Conservation (phyloP, 306 rosid species). For the Spatholobus suberectus region DNA sequence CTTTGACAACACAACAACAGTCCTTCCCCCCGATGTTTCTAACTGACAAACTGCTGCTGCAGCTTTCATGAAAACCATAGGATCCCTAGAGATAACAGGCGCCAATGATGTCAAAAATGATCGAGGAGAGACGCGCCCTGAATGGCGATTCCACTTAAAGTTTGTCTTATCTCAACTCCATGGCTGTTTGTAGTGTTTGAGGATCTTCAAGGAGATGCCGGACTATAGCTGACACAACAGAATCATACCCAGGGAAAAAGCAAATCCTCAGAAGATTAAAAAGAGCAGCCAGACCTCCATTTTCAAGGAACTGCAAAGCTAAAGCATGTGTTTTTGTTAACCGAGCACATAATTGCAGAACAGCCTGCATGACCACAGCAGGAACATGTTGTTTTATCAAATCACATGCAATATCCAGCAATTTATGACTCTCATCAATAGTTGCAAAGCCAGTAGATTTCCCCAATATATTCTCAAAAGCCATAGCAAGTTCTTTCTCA, state of each 20-base stretch:
- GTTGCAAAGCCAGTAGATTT: constrained; percentile 88
- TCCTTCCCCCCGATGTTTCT: constrained; percentile 94
- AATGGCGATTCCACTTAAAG: constrained; percentile 78
- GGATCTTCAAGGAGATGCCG: constrained; percentile 99
- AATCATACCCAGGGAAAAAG: constrained; percentile 96
- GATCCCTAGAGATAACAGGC: constrained; percentile 95
- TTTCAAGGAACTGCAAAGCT: constrained; percentile 90
- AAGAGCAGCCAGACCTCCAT: constrained; percentile 85
- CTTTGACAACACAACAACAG: constrained; percentile 76
- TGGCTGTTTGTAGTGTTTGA: constrained; percentile 93
- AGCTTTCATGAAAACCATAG: constrained; percentile 94
- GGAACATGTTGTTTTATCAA: constrained; percentile 93
- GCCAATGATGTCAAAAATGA: constrained; percentile 90
- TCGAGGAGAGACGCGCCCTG: constrained; percentile 81
- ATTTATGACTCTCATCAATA: constrained; percentile 74
- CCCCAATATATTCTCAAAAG: constrained; percentile 79
- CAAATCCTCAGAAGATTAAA: constrained; percentile 85
- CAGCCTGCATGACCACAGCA: constrained; percentile 97
- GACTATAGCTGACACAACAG: constrained; percentile 94
- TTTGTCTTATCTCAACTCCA: constrained; percentile 93
- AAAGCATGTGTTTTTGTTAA: constrained; percentile 88
- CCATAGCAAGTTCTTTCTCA: constrained; percentile 57
- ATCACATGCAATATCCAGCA: constrained; percentile 82
- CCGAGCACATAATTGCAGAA: constrained; percentile 90
- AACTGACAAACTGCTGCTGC: constrained; percentile 87